Evolutionary conservation across 2,329 filamentous ascomycete genomes (phyloP).

Genomic region (Zymoseptoria pseudotritici): DNA sequence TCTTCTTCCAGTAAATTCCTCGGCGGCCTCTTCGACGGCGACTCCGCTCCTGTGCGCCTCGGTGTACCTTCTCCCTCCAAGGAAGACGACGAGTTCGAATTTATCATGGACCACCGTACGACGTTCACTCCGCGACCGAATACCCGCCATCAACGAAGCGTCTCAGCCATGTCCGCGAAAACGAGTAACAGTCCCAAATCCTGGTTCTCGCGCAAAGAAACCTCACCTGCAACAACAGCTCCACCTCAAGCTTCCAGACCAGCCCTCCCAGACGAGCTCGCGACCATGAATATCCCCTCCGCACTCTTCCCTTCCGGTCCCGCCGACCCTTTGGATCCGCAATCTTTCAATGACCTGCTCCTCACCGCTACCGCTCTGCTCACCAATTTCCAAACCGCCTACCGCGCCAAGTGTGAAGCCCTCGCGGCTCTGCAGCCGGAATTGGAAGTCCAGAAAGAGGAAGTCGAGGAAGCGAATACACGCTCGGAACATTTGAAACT

Average conservation of each 20-base stretch:
- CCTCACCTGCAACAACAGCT: conserved; percentile 4
- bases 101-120: conserved; percentile 31
- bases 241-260: conserved; percentile 3
- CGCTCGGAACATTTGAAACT: conserved; percentile 51
- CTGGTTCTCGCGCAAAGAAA: conserved; percentile 29
- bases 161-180: conserved; percentile 3
- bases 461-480: conserved; percentile 53
- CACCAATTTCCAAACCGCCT: conserved; percentile 48
- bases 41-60: conserved; percentile 28
- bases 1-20: conserved; percentile 17
- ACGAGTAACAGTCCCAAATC: conserved; percentile 13
- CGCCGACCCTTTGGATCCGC: conserved; percentile 42
- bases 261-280: conserved; percentile 40
- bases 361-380: conserved; percentile 50
- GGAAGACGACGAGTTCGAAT: conserved; percentile 26
- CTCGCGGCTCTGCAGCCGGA: conserved; percentile 47
- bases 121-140: conserved; percentile 26
- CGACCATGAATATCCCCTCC: conserved; percentile 47
- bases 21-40: conserved; percentile 28
- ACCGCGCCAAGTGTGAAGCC: conserved; percentile 45
- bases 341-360: conserved; percentile 51
- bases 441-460: conserved; percentile 52
- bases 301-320: conserved; percentile 48
- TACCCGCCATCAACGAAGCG: conserved; percentile 10
- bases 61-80: conserved; percentile 24